Evolutionary conservation across 164 flowering plant genomes (phyloP).

Genomic region (Annona squamosa): DNA sequence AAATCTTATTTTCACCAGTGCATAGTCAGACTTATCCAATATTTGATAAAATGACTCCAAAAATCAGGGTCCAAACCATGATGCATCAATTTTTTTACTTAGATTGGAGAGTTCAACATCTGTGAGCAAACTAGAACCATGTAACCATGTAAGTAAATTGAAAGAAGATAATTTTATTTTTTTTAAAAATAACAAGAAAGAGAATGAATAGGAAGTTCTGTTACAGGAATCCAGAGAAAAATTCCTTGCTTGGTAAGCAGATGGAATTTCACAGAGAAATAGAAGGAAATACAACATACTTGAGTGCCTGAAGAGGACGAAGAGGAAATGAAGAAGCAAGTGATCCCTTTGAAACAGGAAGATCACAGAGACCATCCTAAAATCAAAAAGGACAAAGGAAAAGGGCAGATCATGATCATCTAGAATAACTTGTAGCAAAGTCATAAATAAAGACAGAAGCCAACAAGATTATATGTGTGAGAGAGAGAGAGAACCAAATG

Average conservation of each 20-base stretch:
- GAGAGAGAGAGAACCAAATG: background rate
- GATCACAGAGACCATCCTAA: constrained; percentile 55
- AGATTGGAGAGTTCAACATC: no score
- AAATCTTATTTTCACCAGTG: no score
- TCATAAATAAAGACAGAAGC: background rate
- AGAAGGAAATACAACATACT: constrained; percentile 37
- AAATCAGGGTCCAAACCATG: no score
- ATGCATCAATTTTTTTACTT: no score
- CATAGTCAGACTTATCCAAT: no score
- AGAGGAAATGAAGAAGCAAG: constrained; percentile 75
- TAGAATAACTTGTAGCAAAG: background rate
- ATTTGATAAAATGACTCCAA: no score
- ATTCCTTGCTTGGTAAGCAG: background rate
- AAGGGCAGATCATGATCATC: background rate
- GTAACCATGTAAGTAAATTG: background rate
- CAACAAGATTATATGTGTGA: background rate
- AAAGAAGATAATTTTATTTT: background rate
- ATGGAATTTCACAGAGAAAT: background rate
- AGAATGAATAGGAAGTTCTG: background rate
- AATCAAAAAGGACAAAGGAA: constrained; percentile 9
- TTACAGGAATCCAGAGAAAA: background rate
- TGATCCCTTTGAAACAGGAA: constrained; percentile 55
- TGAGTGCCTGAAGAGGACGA: constrained; percentile 84
- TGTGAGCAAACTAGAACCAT: no score
- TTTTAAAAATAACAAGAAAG: background rate